Percentiles rank a stretch among this genome's conserved stretches.
Conservation (phyloP, 208 protist genomes). For the Acanthamoeba castellanii region DNA sequence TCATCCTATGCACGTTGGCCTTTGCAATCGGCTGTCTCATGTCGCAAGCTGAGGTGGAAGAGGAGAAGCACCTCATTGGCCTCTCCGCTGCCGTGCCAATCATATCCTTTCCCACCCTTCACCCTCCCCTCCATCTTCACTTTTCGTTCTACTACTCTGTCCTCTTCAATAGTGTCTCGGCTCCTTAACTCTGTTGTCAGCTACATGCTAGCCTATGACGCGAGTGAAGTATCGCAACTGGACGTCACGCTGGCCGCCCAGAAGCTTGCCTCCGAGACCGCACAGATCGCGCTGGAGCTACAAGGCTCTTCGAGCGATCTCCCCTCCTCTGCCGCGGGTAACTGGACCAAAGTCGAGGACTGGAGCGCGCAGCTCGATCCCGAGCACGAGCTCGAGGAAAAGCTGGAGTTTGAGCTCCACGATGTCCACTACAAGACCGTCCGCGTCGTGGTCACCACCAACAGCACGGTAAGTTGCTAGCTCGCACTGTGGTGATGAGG, state of each 20-base stretch:
- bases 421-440: slow-evolving; percentile 39
- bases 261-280: slow-evolving; percentile 35
- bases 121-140: not conserved
- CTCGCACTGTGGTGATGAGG: not conserved
- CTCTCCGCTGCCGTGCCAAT: slow-evolving; percentile 15
- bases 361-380: slow-evolving; percentile 30
- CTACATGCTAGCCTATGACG: slow-evolving; percentile 15
- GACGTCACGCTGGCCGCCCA: slow-evolving; percentile 42
- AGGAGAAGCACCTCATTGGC: slow-evolving; percentile 40
- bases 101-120: slow-evolving; percentile 50
- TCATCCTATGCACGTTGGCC: not conserved
- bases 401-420: slow-evolving; percentile 47
- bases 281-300: not conserved
- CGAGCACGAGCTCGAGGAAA: not conserved
- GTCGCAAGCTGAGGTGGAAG: slow-evolving; percentile 24
- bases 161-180: not conserved
- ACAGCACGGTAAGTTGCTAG: slow-evolving; percentile 18
- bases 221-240: not conserved
- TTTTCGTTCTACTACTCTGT: not conserved
- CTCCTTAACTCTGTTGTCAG: slow-evolving; percentile 59
- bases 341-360: not conserved
- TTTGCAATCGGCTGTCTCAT: slow-evolving; percentile 26
- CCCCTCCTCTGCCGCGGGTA: not conserved
- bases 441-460: slow-evolving; percentile 12
- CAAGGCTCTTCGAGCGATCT: not conserved